phyloP scores from a whole-genome alignment of 2,329 filamentous ascomycete species.

The Diaporthe batatas region DNA sequence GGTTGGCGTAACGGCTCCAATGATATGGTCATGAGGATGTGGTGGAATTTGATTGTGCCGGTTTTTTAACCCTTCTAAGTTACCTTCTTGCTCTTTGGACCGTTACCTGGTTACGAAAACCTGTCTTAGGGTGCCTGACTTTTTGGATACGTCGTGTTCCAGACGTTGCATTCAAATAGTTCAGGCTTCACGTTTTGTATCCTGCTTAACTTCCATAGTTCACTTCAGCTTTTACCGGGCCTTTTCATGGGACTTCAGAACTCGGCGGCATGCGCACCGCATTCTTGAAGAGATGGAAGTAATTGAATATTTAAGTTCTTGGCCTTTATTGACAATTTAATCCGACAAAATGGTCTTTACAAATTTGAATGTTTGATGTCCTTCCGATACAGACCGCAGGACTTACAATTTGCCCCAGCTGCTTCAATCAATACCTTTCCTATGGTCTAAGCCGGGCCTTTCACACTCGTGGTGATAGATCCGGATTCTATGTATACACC shows the following conservation, averaged over 20 bases:
- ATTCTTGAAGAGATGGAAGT: not conserved
- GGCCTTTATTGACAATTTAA: not conserved
- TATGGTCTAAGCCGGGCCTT: slow-evolving; percentile 8
- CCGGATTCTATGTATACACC: slow-evolving; percentile 79
- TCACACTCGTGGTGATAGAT: slow-evolving; percentile 37
- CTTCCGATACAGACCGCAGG: not conserved
- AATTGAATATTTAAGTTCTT: not conserved
- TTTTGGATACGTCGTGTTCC: not conserved
- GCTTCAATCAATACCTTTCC: no score
- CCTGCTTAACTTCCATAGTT: not conserved
- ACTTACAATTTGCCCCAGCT: not conserved
- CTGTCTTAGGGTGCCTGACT: not conserved
- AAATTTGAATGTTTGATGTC: not conserved
- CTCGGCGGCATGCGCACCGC: not conserved
- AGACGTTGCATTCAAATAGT: not conserved
- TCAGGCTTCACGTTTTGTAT: not conserved
- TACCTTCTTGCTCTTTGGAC: not conserved
- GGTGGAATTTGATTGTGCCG: not conserved
- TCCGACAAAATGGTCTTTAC: not conserved
- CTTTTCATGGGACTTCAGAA: not conserved
- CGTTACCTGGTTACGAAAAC: not conserved
- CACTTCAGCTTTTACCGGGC: not conserved
- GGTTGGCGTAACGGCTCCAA: no score
- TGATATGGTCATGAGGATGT: not conserved
- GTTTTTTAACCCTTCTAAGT: no score